Conservation (phyloP, 2,329 filamentous ascomycete species). For the Fusarium agapanthi region DNA sequence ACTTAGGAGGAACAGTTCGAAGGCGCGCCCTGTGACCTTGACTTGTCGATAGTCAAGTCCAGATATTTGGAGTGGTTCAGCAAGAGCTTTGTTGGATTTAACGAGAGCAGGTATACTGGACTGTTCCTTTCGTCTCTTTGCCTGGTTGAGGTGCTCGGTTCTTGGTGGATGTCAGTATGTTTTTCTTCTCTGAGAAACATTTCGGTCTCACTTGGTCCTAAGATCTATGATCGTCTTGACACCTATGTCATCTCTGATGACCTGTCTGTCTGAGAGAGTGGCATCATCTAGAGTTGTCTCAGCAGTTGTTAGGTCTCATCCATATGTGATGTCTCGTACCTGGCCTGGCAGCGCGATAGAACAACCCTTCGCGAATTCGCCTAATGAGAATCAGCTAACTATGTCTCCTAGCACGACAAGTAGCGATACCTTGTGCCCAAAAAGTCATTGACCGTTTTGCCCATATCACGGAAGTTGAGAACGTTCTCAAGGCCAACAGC, state of each 20-base stretch:
- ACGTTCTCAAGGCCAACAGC: conserved; percentile 49
- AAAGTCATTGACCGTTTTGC: conserved; percentile 69
- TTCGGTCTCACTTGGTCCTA: conserved; percentile 69
- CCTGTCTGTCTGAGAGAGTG: conserved; percentile 68
- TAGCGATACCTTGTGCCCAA: conserved; percentile 60
- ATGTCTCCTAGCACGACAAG: background rate
- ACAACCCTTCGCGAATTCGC: conserved; percentile 66
- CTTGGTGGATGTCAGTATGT: conserved; percentile 49
- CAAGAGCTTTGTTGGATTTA: conserved; percentile 57
- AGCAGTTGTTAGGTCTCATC: background rate
- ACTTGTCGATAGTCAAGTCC: conserved; percentile 72
- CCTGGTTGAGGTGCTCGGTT: conserved; percentile 77
- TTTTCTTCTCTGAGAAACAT: background rate
- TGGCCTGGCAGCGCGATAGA: conserved; percentile 75
- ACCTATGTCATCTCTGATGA: conserved; percentile 66
- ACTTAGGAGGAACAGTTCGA: conserved; percentile 73
- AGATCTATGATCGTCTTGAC: conserved; percentile 82
- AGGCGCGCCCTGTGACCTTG: conserved; percentile 76
- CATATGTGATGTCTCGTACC: conserved; percentile 47
- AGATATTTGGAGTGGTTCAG: conserved; percentile 68
- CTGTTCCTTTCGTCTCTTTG: conserved; percentile 65
- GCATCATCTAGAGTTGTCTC: conserved; percentile 69
- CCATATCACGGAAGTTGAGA: conserved; percentile 82
- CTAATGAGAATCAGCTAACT: conserved; percentile 41
- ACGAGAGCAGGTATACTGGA: conserved; percentile 51